Evolutionary conservation across 352 stramenopile genomes (phyloP).

Genomic region (Aphanomyces stellatus): DNA sequence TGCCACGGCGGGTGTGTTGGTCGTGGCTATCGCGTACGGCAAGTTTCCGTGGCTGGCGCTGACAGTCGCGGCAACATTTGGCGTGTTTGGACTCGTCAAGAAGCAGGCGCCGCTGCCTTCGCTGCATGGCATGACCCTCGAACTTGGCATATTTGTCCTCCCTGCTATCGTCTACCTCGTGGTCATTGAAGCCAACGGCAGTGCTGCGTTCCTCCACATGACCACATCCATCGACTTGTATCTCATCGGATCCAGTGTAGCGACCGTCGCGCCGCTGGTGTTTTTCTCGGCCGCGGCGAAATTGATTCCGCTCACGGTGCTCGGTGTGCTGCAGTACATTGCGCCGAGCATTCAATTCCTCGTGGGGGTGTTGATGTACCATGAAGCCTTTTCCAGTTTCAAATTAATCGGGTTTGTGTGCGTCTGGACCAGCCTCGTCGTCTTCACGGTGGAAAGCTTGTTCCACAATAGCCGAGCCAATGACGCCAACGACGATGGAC

Average conservation of each 20-base stretch:
- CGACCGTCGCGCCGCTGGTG: not conserved
- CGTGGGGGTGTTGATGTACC: not conserved
- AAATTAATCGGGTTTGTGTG: not conserved
- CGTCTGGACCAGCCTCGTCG: not conserved
- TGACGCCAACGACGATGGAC: too few relatives aligned
- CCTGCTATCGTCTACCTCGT: not conserved
- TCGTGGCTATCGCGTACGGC: not conserved
- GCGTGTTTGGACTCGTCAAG: not conserved
- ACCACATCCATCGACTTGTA: not conserved
- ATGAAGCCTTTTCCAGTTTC: not conserved
- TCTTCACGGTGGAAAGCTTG: not conserved
- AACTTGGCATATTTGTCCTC: not conserved
- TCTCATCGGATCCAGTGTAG: not conserved
- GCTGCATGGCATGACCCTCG: not conserved
- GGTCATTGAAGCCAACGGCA: not conserved
- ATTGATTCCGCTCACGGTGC: not conserved
- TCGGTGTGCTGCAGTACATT: not conserved
- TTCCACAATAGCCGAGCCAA: too few relatives aligned
- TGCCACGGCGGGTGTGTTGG: not conserved
- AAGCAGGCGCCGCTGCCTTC: not conserved
- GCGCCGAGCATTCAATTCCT: not conserved
- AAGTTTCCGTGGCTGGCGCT: not conserved
- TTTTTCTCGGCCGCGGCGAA: not conserved
- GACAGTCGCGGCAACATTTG: not conserved
- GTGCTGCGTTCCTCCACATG: not conserved